Base-by-base conservation (phyloP, 495 filamentous ascomycete genomes). In the Neurospora tetraspora region DNA sequence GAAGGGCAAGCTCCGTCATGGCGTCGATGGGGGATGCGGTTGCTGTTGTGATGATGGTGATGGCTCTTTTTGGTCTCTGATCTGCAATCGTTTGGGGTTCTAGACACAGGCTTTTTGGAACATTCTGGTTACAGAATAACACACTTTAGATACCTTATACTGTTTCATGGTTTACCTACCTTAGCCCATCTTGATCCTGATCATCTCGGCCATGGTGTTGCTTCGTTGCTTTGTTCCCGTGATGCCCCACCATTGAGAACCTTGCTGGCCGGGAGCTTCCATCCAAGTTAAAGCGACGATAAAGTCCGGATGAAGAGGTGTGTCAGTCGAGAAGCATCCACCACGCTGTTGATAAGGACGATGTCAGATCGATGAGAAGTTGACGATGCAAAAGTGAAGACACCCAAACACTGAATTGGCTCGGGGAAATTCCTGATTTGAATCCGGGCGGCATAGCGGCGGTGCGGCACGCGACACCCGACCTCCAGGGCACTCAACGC, bases 1-100 rank as follows among this genome's bases (percentile, higher is more conserved):
- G 53, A 34, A 61, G 34, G 53, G 53, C 53, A 61, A 61, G 53
- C 53, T 61, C 36, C 39, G 23, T 71, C 27, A 74, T 73, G 11
- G 75, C 78, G 68, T 77, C 75, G 7, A 73, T 80, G 20, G 76
- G 73, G 7, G 81, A 76, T 10, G 75, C 77, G 16, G 74, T 82
- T 69, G 76, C 73, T 18, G 79, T 75, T 20, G 72, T 79, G n/a
- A 73, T 82, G 74, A 69, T 71, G 34, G 78, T 75, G 14, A 77
- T 82, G 53, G 53, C 27, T 34, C 27, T 61, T 34, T 34, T 61
- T 8, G 23, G 47, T 61, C 47, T 16, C 12, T 61, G 47, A 61
- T 31, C 12, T 61, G 47, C 23, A 11, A 31, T 61, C 16, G 16
- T 23, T 20, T 53, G 47, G 23, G 47, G 31, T 53, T 12, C 20